Base-by-base conservation (phyloP, 108 stramenopile genomes). In the Pseudonitzschia delicatissima region DNA sequence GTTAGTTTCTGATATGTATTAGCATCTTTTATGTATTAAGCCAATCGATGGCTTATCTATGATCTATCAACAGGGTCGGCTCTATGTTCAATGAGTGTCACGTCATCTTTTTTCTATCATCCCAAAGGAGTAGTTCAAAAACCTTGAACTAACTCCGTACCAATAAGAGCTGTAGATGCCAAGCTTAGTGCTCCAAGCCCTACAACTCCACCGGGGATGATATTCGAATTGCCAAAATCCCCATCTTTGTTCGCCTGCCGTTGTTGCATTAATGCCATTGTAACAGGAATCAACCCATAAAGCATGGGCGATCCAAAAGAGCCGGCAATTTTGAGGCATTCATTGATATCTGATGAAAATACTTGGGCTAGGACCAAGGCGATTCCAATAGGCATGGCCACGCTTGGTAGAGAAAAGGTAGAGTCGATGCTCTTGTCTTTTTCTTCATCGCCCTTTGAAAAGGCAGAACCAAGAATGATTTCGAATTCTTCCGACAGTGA, bases 401-500 rank as follows among this genome's bases (percentile, higher is more conserved):
- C 68, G 17, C 45, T 49, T 17, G 68, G 35, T 9, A 69, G 34
- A 8, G 68, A 69, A 50, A 69, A 69, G 25, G 32, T 49, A 32
- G 2, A 12, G 7, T 44, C 6, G 12, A 5, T 51, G 0, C 26
- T 2, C 25, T 31, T 51, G 13, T 45, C 33, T n/a, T 52, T 51
- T 39, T 45, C 69, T 52, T 23, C 44, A 4, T 34, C 48, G 42
- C 9, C 42, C 42, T 37, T 44, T 61, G 53, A 59, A 45, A 71
- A 73, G 15, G 45, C 11, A 26, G 51, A 28, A 21, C 33, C 36
- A 8, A 58, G 35, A 11, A 58, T 18, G 15, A 58, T 71, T 55
- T 84, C 83, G 15, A 82, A 77, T 48, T 87, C 88, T 51, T 87
- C 80, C 13, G 86, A 71, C 25, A 85, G 44, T 13, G 82, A 83